Evolutionary conservation across 2,329 filamentous ascomycete species (phyloP), one percentile per base, ranked within the genome.

Genomic region (Penicillium glabrum): DNA sequence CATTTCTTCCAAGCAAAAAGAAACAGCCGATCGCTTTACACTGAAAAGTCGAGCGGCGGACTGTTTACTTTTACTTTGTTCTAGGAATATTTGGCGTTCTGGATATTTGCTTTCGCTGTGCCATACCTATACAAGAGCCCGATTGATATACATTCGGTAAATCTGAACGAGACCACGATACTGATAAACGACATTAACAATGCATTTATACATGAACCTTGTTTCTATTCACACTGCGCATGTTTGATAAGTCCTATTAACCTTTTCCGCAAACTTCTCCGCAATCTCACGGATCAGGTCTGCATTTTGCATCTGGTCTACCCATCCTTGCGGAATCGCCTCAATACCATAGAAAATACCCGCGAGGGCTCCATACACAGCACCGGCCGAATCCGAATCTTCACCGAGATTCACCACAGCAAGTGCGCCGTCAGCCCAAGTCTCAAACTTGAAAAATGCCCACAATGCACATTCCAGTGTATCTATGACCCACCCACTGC

Each of bases 331-430:
- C 13, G 74, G 72, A 24, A 75, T 72, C 4, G 54, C 59, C 9
- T 71, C 72, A 33, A 68, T 47, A 2, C 72, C 76, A 67, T 78
- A 78, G 59, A 70, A 78, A 3, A 72, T 70, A 0, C 76, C 76
- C 3, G 76, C 76, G 21, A 80, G 53, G 5, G 75, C 76, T 3
- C 77, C 78, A 65, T 77, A 79, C 35, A 79, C 72, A 2, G 77
- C 77, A 16, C 72, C 77, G 11, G 76, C 75, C 1, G 76, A 79
- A 64, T 80, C 78, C 11, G 77, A 72, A 66, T 79, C 77, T 51
- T 75, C 69, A 1, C 76, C 76, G 24, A 77, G 56, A 67, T 79
- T 80, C 0, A 79, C 76, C 1, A 72, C 74, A 44, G 67, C 71
- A 33, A 77, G 54, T 3, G 72, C 75, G 0, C 77, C 76, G 7